Evolutionary conservation across 2,329 filamentous ascomycete species (phyloP).

Genomic region (Catunica adiposa): DNA sequence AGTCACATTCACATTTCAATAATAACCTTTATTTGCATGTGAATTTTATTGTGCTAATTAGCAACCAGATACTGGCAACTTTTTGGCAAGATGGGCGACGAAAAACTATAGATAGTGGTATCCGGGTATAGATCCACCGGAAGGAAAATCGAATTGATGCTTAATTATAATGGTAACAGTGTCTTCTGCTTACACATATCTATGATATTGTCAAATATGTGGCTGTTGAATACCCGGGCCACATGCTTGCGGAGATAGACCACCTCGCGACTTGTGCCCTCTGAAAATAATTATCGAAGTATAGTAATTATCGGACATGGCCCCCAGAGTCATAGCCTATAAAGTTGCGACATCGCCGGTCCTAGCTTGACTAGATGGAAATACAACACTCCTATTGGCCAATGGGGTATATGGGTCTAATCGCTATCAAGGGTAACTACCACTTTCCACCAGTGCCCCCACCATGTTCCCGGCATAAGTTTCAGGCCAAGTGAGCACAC

Average conservation of each 20-base stretch:
- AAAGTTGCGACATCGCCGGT: constrained; percentile 10
- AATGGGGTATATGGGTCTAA: background rate
- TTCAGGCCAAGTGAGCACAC: background rate
- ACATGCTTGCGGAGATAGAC: background rate
- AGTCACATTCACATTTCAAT: too few relatives aligned
- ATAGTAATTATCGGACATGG: constrained; percentile 3
- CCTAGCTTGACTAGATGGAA: background rate
- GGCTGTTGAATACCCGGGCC: background rate
- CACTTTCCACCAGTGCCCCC: background rate
- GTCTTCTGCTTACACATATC: too few relatives aligned
- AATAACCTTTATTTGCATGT: too few relatives aligned
- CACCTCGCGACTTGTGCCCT: background rate
- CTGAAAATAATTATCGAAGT: background rate
- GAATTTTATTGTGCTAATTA: too few relatives aligned
- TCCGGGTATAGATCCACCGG: too few relatives aligned
- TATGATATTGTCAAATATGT: too few relatives aligned
- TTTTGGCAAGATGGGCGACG: too few relatives aligned
- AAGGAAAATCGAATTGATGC: too few relatives aligned
- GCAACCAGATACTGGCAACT: too few relatives aligned
- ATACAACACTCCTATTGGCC: constrained; percentile 2
- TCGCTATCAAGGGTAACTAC: background rate
- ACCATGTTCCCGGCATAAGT: background rate
- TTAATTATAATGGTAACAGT: too few relatives aligned
- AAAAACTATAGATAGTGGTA: too few relatives aligned
- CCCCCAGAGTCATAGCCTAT: constrained; percentile 2